Base-by-base conservation (phyloP, 805 yeast genomes). In the Schizosaccharomyces cryophilus region DNA sequence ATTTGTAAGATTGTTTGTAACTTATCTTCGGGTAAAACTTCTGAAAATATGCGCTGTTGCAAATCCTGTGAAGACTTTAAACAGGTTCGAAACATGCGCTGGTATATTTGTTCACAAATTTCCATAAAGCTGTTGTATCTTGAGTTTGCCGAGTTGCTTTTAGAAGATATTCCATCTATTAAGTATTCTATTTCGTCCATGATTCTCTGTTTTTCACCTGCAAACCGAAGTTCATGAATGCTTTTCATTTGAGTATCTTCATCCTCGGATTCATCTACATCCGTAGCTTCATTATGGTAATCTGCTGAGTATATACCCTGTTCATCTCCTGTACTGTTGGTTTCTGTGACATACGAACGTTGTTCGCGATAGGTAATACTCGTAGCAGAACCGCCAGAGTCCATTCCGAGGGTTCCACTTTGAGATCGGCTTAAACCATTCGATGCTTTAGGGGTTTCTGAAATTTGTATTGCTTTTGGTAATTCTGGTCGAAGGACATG, bases 131-230 rank as follows among this genome's bases (percentile, higher is more conserved):
- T 51, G 17, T 17, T 19, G 15, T 51, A 51, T n/a, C 51, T n/a
- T 24, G 56, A 21, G 35, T 21, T 29, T 19, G 35, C 19, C 2
- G 56, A 29, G 35, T 21, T 24, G 7, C 29, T 29, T 21, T 17
- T 24, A 2, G n/a, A 29, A 11, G 56, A 24, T 17, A 51, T 29
- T 24, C 66, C 65, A 9, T 65, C 66, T 13, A 65, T 62, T 17
- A 65, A 58, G 40, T 65, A 65, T 31, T 65, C 66, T 61, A 65
- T 62, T 38, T 65, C 67, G 59, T 65, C 67, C 13, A 62, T 15
- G 13, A 64, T 62, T 31, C 66, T 65, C 11, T 64, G 60, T 30
- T 65, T 65, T 24, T 55, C 58, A 2, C 66, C 67, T 11, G 67
- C 63, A 38, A 63, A 64, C 5, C 67, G 66, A 7, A 65, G 62